These are phyloP conservation scores for Tinospora cordifolia DNA, from an alignment of 164 flowering plant genomes.

Conservation along the genomic window DNA sequence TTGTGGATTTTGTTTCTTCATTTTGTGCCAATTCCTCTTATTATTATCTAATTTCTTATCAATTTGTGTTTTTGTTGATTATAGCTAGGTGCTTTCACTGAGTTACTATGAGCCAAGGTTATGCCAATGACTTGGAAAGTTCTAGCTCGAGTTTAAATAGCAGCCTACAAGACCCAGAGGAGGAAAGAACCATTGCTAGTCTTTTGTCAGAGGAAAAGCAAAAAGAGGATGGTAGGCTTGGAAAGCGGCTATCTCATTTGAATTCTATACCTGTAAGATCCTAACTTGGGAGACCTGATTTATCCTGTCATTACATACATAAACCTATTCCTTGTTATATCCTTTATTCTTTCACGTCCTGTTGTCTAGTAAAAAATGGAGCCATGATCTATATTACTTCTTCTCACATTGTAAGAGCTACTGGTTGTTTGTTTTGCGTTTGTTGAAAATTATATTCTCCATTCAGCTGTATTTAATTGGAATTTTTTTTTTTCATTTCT, in stretches of 20 bases:
- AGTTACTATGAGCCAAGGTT: slow-evolving; percentile 34
- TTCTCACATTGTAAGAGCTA: background rate
- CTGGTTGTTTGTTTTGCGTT: too few relatives aligned
- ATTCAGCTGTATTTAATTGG: too few relatives aligned
- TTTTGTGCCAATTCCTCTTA: background rate
- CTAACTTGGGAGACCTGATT: background rate
- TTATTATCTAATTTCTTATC: background rate
- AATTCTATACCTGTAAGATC: slow-evolving; percentile 32
- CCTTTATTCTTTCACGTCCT: background rate
- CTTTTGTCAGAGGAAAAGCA: slow-evolving; percentile 20
- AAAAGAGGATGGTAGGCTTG: slow-evolving; percentile 20
- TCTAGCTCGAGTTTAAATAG: slow-evolving; percentile 28
- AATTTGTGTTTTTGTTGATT: slow-evolving; percentile 9
- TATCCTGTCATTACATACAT: background rate
- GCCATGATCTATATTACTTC: background rate
- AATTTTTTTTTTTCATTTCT: too few relatives aligned
- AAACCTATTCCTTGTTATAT: background rate
- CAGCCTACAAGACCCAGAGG: slow-evolving; percentile 29
- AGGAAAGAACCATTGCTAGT: slow-evolving; percentile 24
- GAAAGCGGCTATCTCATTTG: slow-evolving; percentile 30
- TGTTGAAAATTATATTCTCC: too few relatives aligned
- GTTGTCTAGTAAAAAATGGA: background rate
- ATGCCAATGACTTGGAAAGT: slow-evolving; percentile 30
- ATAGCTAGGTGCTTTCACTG: slow-evolving; percentile 10
- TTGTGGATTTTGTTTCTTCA: background rate